These are phyloP conservation scores for Mycena vitilis DNA, from an alignment of 768 basidiomycete species.

Conservation along the genomic window DNA sequence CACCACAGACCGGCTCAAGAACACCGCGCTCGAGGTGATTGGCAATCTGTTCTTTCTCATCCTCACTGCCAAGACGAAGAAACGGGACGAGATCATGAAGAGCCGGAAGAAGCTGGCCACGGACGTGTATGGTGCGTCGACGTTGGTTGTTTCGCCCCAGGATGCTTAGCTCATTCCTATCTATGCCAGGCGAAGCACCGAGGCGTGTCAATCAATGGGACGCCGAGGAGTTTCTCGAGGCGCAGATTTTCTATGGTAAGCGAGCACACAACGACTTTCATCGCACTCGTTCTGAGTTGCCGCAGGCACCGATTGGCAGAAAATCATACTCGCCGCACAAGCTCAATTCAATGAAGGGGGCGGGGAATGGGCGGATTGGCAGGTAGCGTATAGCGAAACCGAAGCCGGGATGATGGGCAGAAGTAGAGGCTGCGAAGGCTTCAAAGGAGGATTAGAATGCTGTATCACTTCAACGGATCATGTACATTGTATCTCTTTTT, in stretches of 20 bases:
- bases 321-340: constrained; percentile 11
- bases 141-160: neutral
- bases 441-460: neutral
- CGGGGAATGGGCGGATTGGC: constrained; percentile 4
- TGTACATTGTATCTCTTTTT: too few relatives aligned
- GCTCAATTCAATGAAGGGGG: constrained; percentile 8
- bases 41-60: constrained; percentile 44
- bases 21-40: constrained; percentile 38
- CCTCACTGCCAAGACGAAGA: constrained; percentile 46
- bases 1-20: constrained; percentile 37
- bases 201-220: constrained; percentile 15
- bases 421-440: constrained; percentile 11
- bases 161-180: neutral
- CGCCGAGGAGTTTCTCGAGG: constrained; percentile 32
- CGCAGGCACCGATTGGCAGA: constrained; percentile 22
- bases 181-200: constrained; percentile 20
- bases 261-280: neutral
- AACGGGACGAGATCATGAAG: constrained; percentile 47
- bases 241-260: constrained; percentile 31
- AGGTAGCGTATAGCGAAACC: constrained; percentile 1
- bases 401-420: constrained; percentile 17
- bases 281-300: neutral
- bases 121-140: constrained; percentile 41
- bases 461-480: neutral
- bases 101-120: constrained; percentile 42